Evolutionary conservation across 1,139 yeast genomes (phyloP), one percentile per base, ranked within the genome.

Genomic region (Zygoascus sp.): DNA sequence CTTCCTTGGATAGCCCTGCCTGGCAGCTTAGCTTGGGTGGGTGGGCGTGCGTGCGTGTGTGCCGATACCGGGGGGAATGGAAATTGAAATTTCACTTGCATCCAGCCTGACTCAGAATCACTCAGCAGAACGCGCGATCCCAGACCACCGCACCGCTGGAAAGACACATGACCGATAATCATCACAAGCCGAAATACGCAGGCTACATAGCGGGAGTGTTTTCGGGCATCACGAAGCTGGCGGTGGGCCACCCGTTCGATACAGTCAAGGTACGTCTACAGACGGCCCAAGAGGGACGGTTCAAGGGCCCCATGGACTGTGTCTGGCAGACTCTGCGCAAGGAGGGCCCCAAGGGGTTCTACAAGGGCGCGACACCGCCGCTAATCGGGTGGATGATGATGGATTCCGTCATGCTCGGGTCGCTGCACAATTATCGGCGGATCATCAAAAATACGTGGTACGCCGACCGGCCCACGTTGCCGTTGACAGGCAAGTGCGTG

Each of bases 241-340:
- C 83, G 0, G 96, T 89, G 15, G 96, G 97, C 1, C 96, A 89
- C 63, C 96, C 97, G 16, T 92, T 92, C 63, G 98, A 92, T 65
- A 76, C 92, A 55, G 80, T 90, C 57, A 92, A 92, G 64, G 98
- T 92, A 27, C 78, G 97, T 56, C 77, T 92, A 54, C 97, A 89
- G 61, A 88, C 96, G 0, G 84, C 94, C 1, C 62, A 68, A 2
- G 77, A 80, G 17, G 87, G 88, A 0, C 69, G 81, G 46, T 88
- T 87, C 69, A 80, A 72, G 46, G 96, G 95, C 1, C 95, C 96
- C 0, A 60, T 85, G 59, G 95, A 88, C 62, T 86, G 95, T 64
- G 80, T 85, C 2, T 58, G 73, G 59, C 81, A 84, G 61, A 88
- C 96, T 0, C 60, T 85, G 20, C 72, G 70, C 51, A 78, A 81